Evolutionary conservation across 257 asterid species (phyloP).

Genomic region (Datura wrightii): DNA sequence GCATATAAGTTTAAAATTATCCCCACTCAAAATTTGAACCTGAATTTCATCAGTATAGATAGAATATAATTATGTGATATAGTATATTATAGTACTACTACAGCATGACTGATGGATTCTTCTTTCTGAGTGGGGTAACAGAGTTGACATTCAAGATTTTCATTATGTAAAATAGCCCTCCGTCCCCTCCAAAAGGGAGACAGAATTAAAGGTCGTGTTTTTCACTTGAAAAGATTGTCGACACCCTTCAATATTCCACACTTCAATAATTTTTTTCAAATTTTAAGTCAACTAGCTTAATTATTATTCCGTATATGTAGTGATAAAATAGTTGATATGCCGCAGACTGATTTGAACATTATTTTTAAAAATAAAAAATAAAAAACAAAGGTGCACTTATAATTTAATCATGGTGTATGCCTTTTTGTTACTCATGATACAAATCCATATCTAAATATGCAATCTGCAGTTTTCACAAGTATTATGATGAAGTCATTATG

Average conservation of each 20-base stretch:
- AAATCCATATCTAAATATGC: not conserved
- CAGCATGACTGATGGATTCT: not conserved
- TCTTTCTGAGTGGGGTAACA: conserved; percentile 9
- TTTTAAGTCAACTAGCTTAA: not conserved
- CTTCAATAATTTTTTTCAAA: not conserved
- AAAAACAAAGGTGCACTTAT: not conserved
- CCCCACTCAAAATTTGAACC: not conserved
- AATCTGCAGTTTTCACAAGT: not conserved
- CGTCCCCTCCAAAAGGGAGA: not conserved
- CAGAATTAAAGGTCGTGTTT: conserved; percentile 8
- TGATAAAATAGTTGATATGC: not conserved
- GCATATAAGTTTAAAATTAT: conserved; percentile 4
- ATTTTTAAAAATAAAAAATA: not conserved
- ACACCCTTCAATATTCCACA: conserved; percentile 21
- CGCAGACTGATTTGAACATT: too few species aligned
- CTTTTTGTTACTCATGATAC: not conserved
- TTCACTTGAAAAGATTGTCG: conserved; percentile 24
- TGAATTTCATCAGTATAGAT: not conserved
- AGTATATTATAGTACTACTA: not conserved
- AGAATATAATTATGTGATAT: not conserved
- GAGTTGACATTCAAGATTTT: conserved; percentile 18
- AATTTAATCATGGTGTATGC: not conserved
- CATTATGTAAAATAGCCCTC: not conserved
- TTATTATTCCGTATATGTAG: not conserved
- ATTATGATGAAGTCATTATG: conserved; percentile 20